Evolutionary conservation across 441 rosid genomes (phyloP).

Genomic region (Gossypium davidsonii): DNA sequence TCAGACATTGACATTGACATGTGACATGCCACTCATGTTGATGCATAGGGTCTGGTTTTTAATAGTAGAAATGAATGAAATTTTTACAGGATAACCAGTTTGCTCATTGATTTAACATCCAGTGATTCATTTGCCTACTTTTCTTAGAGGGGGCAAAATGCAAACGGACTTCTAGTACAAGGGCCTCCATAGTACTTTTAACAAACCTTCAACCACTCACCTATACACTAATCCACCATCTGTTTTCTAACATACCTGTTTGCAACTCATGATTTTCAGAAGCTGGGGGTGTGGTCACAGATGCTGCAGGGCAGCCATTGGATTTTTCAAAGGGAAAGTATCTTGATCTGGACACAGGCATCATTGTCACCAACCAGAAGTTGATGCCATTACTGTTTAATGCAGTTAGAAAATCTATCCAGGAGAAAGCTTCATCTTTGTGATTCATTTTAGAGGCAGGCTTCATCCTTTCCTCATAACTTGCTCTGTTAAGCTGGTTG

Average conservation of each 20-base stretch:
- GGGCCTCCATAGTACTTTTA: too few relatives aligned
- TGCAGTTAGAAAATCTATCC: slow-evolving; percentile 73
- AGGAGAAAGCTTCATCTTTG: slow-evolving; percentile 50
- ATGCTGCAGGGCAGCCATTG: slow-evolving; percentile 68
- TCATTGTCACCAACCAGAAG: slow-evolving; percentile 73
- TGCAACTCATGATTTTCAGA: slow-evolving; percentile 41
- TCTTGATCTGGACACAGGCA: slow-evolving; percentile 66
- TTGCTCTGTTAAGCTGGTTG: background rate
- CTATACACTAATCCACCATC: background rate
- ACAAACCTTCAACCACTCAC: background rate
- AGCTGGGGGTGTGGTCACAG: slow-evolving; percentile 78
- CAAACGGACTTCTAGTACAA: too few relatives aligned
- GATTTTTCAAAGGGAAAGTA: slow-evolving; percentile 79
- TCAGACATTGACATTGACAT: too few relatives aligned
- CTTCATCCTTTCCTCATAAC: background rate
- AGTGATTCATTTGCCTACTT: too few relatives aligned
- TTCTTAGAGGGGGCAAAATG: too few relatives aligned
- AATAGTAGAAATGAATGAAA: too few relatives aligned
- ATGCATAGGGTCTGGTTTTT: too few relatives aligned
- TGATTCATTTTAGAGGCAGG: slow-evolving; percentile 20
- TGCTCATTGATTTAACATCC: too few relatives aligned
- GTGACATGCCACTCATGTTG: too few relatives aligned
- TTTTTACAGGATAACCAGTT: too few relatives aligned
- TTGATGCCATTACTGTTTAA: slow-evolving; percentile 66
- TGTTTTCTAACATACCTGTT: background rate